phyloP scores from a whole-genome alignment of 257 asterid species.

The Thymus mandschuricus region DNA sequence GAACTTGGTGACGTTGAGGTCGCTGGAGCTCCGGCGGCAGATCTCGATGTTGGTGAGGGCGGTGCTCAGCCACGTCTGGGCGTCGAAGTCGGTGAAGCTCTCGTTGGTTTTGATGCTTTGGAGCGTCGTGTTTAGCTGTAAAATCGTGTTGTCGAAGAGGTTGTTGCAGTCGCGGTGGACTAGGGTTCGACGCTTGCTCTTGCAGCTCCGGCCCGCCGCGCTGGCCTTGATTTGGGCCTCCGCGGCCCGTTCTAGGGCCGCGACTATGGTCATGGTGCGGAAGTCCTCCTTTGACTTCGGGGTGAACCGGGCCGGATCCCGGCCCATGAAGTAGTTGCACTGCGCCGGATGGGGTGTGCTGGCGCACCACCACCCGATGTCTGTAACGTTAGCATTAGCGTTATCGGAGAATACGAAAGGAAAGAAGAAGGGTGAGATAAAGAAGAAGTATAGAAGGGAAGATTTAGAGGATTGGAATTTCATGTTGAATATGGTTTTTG shows the following conservation, averaged over 20 bases:
- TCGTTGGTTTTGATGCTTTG: slow-evolving; percentile 51
- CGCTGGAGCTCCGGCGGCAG: slow-evolving; percentile 66
- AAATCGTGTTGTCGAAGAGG: slow-evolving; percentile 59
- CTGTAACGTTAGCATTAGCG: not conserved
- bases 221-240: slow-evolving; percentile 41
- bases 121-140: slow-evolving; percentile 59
- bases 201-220: slow-evolving; percentile 34
- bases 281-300: slow-evolving; percentile 51
- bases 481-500: not conserved
- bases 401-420: slow-evolving; percentile 6
- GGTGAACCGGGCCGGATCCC: slow-evolving; percentile 11
- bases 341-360: slow-evolving; percentile 75
- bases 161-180: slow-evolving; percentile 66
- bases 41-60: slow-evolving; percentile 74
- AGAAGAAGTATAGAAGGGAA: not conserved
- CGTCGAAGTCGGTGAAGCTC: slow-evolving; percentile 58
- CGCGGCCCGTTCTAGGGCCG: slow-evolving; percentile 61
- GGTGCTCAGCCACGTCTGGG: slow-evolving; percentile 89
- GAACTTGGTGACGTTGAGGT: slow-evolving; percentile 63
- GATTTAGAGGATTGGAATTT: slow-evolving; percentile 13
- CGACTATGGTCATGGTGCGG: slow-evolving; percentile 55
- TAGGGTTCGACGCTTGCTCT: slow-evolving; percentile 42
- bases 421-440: slow-evolving; percentile 28
- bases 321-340: slow-evolving; percentile 63
- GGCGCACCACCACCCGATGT: slow-evolving; percentile 66